A percentile compares a stretch with the other conserved stretches of the same genome.
These are phyloP conservation scores for Tuber umbilicatum DNA, from an alignment of 495 filamentous ascomycete genomes.

Conservation along the genomic window DNA sequence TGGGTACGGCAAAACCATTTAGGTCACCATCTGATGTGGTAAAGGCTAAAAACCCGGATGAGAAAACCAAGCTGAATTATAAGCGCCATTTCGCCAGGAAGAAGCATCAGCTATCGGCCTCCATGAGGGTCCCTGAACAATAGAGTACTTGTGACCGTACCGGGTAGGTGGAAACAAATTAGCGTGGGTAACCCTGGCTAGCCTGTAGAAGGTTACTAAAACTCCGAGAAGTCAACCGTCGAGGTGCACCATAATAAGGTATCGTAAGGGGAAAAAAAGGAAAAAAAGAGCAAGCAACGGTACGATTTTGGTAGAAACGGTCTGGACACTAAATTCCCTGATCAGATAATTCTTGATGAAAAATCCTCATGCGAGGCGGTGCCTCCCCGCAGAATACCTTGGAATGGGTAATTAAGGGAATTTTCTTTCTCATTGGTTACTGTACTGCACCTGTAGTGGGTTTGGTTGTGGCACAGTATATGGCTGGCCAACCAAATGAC, in stretches of 20 bases:
- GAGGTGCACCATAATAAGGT: background rate
- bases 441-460: slow-evolving; percentile 6
- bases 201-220: background rate
- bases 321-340: background rate
- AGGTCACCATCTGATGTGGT: background rate
- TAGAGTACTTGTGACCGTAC: background rate
- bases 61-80: background rate
- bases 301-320: background rate
- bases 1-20: background rate
- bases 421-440: slow-evolving; percentile 13
- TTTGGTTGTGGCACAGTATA: slow-evolving; percentile 22
- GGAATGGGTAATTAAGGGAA: slow-evolving; percentile 14
- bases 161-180: background rate
- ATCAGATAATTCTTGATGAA: background rate
- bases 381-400: background rate
- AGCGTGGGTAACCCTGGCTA: background rate
- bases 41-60: background rate
- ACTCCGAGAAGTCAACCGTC: background rate
- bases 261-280: background rate
- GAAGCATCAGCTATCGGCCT: background rate
- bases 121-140: background rate
- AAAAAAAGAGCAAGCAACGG: background rate
- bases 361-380: slow-evolving; percentile 4
- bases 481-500: background rate
- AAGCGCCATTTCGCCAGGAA: background rate